Percentiles rank a stretch among this genome's conserved stretches.
Conservation (phyloP, 164 flowering plant species). For the Vitis labrusca region DNA sequence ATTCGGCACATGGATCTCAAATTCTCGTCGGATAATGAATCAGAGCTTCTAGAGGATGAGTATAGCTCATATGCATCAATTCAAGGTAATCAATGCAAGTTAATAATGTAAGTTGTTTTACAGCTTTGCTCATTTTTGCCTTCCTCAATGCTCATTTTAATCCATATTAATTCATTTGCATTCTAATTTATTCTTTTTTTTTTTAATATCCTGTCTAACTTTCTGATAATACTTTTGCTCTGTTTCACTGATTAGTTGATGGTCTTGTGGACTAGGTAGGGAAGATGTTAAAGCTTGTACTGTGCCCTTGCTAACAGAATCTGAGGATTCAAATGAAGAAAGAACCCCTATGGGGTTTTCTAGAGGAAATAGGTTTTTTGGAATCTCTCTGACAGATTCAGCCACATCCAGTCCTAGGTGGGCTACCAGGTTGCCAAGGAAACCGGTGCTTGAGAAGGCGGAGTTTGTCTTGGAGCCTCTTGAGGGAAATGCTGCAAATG, state of each 20-base stretch:
- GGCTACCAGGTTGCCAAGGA: conserved; percentile 30
- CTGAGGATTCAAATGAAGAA: conserved; percentile 46
- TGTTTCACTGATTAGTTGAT: not conserved
- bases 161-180: not conserved
- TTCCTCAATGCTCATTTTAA: conserved; percentile 1
- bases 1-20: conserved; percentile 47
- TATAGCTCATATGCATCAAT: conserved; percentile 10
- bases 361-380: conserved; percentile 53
- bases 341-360: conserved; percentile 38
- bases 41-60: conserved; percentile 43
- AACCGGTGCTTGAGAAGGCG: conserved; percentile 38
- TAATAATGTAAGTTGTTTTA: not conserved
- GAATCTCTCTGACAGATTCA: conserved; percentile 55
- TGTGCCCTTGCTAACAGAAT: conserved; percentile 41
- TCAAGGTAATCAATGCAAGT: conserved; percentile 32
- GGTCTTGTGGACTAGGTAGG: conserved; percentile 27
- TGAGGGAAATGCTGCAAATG: conserved; percentile 30
- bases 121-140: not conserved
- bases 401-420: conserved; percentile 54
- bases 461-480: conserved; percentile 31
- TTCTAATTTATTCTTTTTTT: conserved; percentile 1
- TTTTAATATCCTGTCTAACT: not conserved
- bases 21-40: conserved; percentile 35
- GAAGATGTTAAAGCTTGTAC: conserved; percentile 37
- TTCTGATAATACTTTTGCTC: not conserved